Conservation (phyloP, 2,329 filamentous ascomycete genomes). For the Hirsutella rhossiliensis region DNA sequence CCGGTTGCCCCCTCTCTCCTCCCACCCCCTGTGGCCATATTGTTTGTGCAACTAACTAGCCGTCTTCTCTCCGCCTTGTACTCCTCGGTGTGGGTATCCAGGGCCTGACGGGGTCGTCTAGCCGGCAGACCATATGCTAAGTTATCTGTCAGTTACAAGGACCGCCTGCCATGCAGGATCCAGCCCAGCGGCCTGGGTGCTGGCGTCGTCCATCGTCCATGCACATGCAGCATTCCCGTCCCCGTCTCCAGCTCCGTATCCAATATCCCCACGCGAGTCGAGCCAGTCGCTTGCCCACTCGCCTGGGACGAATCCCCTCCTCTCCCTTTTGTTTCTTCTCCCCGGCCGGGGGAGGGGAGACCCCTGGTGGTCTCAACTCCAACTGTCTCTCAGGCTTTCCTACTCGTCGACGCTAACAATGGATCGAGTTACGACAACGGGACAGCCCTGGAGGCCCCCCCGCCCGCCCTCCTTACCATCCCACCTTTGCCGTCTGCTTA, state of each 20-base stretch:
- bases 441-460: not conserved
- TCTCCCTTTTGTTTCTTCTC: too few relatives aligned
- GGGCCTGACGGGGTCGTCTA: too few relatives aligned
- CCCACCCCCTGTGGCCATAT: too few relatives aligned
- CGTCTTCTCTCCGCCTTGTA: too few relatives aligned
- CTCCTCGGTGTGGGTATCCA: too few relatives aligned
- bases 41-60: too few relatives aligned
- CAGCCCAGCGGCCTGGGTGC: slow-evolving; percentile 3
- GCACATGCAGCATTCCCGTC: not conserved
- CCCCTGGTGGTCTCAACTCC: not conserved
- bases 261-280: too few relatives aligned
- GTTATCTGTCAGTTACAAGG: too few relatives aligned
- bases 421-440: not conserved
- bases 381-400: not conserved
- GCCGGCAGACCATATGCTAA: too few relatives aligned
- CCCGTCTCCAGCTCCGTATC: not conserved
- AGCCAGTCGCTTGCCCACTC: too few relatives aligned
- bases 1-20: too few relatives aligned
- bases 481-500: not conserved
- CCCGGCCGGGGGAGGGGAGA: not conserved
- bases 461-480: not conserved
- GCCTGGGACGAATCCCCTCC: too few relatives aligned
- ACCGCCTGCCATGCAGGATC: slow-evolving; percentile 1
- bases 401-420: not conserved
- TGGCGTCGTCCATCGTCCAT: not conserved